These are phyloP conservation scores for Ceratocystis papillata DNA, from an alignment of 2,329 filamentous ascomycete genomes.

Conservation along the genomic window DNA sequence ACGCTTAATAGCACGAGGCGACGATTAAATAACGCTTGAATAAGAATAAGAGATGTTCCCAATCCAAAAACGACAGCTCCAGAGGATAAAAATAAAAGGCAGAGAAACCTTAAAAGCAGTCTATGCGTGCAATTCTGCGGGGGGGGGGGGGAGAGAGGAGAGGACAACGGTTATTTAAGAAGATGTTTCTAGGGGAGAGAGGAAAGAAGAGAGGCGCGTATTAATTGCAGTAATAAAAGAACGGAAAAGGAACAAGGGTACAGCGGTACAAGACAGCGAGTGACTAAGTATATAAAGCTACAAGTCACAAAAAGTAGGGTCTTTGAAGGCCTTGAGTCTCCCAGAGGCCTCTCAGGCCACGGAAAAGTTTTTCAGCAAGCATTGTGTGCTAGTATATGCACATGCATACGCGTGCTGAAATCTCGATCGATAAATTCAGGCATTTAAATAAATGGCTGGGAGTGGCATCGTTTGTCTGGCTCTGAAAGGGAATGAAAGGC, in stretches of 20 bases:
- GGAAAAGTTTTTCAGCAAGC: conserved; percentile 6
- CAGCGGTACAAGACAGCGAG: not conserved
- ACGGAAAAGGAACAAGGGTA: not conserved
- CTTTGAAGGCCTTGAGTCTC: too few relatives aligned
- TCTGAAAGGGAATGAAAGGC: too few relatives aligned
- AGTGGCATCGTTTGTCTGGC: too few relatives aligned
- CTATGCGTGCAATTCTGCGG: not conserved
- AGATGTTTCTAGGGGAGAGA: not conserved
- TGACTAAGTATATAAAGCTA: too few relatives aligned
- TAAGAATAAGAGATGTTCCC: not conserved
- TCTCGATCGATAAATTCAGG: not conserved
- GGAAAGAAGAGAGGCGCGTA: not conserved
- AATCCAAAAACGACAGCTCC: not conserved
- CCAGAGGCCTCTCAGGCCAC: not conserved
- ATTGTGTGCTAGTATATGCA: not conserved
- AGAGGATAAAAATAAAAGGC: conserved; percentile 13
- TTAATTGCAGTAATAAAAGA: not conserved
- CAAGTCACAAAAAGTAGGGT: too few relatives aligned
- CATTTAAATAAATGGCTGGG: not conserved
- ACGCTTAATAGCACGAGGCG: not conserved
- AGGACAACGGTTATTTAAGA: conserved; percentile 9
- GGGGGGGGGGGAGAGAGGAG: not conserved
- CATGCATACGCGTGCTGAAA: not conserved
- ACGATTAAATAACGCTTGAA: not conserved
- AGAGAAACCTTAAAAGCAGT: not conserved